Evolutionary conservation across 169 alveolate genomes (phyloP), one percentile per base, ranked within the genome.

Genomic region (Babesia ovata): DNA sequence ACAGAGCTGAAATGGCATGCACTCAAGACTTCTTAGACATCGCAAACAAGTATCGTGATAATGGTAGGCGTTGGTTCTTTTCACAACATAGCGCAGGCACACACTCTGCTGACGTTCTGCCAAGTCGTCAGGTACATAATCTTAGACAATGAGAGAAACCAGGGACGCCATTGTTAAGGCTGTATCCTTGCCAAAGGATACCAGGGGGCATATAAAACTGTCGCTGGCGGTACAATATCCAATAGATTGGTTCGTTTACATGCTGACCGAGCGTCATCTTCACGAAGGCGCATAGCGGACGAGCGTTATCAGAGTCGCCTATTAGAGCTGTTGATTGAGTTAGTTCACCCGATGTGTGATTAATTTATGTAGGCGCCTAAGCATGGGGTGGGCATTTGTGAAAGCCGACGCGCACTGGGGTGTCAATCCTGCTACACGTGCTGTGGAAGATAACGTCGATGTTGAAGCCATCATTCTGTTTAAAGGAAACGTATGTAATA

Each of bases 1-100:
- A 89, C 66, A 75, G 93, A 33, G 86, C 93, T 9, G 92, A 89
- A 61, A 75, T 89, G 58, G 91, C 93, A 57, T 89, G 93, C 58
- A 89, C 93, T 24, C 91, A 82, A 39, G 93, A 89, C 48, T 83
- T 83, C 63, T 49, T 83, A 49, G 90, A 83, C 58, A 17, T 83
- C 33, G 90, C 66, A 11, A 83, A 83, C 83, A 73, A 83, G 58
- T 76, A 65, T 63, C 78, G 90, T 19, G 85, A 66, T 2, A 70
- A 73, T 24, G 90, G 90, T 63, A 49, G 21, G 19, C 13, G 14
- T 28, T 0, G 19, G 11, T 54, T 19, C 0, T 42, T 9, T 11
- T 29, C 19, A 45, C 36, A 44, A n/a, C n/a, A 7, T 48, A 33
- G 21, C 21, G 16, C 48, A 81, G 88, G 88, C 9, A 39, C 85